Evolutionary conservation across 78 protist genomes (phyloP), one percentile per base, ranked within the genome.

Genomic region (Cavenderia fasciculata): DNA sequence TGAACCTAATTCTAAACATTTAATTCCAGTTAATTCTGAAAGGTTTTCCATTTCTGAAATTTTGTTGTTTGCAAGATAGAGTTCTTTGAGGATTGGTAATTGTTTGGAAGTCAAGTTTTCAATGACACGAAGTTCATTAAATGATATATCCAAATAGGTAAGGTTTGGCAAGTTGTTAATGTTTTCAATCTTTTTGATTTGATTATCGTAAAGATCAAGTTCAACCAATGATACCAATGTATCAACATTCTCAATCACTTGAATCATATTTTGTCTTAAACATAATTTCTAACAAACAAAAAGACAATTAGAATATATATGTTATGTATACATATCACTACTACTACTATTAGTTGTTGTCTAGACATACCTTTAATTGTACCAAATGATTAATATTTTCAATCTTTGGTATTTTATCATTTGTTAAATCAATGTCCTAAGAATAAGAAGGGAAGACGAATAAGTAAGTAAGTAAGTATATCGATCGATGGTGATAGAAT

Each of bases 61-160:
- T 54, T 82, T 82, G 47, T 82, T 82, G 36, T 82, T 82, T 18
- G 90, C 90, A 38, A 82, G 54, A 82, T 43, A 82, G 27, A 82
- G 65, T 52, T 82, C 90, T 41, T 82, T 82, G 4, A 82, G 18
- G 8, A 23, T 29, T 52, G 90, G 90, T 57, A 82, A 40, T 25
- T 82, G 71, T 56, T 52, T 40, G 18, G 27, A 19, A 27, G 4
- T 6, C 29, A 87, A 38, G 40, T 70, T 59, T 59, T 72, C 86
- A 70, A 74, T 57, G 1, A 46, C 14, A 49, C 93, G 40, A 40
- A 87, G 73, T 51, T 68, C 85, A 71, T 87, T 87, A 46, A 87
- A 87, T 71, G 93, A 87, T 52, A 87, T 21, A 74, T 87, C 93
- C 7, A 87, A 59, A 6, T 76, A 57, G 68, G 74, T 77, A 36